phyloP scores from a whole-genome alignment of 1,284 basidiomycete genomes.

The Malassezia sp. region DNA sequence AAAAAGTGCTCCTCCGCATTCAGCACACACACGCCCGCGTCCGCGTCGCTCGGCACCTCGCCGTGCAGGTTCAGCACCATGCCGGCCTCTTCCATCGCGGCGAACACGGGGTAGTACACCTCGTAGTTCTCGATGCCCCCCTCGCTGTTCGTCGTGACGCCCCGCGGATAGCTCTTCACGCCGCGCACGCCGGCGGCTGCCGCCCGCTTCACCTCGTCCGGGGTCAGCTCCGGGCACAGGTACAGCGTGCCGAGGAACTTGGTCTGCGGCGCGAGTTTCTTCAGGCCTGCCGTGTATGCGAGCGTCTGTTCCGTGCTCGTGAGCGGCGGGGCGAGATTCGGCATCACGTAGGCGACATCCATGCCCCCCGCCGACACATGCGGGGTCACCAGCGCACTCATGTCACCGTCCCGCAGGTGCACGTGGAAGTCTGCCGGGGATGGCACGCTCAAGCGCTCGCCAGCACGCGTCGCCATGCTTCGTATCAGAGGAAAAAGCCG shows the following conservation, averaged over 20 bases:
- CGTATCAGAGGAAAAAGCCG: too few relatives aligned
- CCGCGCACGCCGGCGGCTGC: slow-evolving; percentile 49
- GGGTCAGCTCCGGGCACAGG: slow-evolving; percentile 77
- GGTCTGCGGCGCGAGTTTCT: slow-evolving; percentile 63
- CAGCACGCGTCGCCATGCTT: too few relatives aligned
- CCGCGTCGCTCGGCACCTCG: slow-evolving; percentile 81
- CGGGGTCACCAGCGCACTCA: slow-evolving; percentile 66
- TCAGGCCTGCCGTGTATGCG: slow-evolving; percentile 64
- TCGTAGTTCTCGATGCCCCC: slow-evolving; percentile 94
- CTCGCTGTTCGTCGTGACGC: slow-evolving; percentile 95
- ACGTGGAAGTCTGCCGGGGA: slow-evolving; percentile 65
- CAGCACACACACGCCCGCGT: slow-evolving; percentile 74
- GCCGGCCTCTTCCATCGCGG: slow-evolving; percentile 80
- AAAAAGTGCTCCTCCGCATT: slow-evolving; percentile 89
- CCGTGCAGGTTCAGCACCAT: slow-evolving; percentile 96
- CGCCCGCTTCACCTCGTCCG: slow-evolving; percentile 79
- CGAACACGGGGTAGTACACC: slow-evolving; percentile 84
- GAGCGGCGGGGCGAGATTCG: slow-evolving; percentile 86
- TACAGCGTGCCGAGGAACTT: slow-evolving; percentile 95
- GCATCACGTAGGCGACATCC: slow-evolving; percentile 91
- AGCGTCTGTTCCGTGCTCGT: slow-evolving; percentile 72
- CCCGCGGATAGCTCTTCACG: slow-evolving; percentile 92
- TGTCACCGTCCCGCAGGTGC: slow-evolving; percentile 78
- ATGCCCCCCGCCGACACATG: slow-evolving; percentile 86
- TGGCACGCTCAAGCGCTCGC: slow-evolving; percentile 13